These are phyloP conservation scores for Daphne laureola DNA, from an alignment of 441 rosid genomes.

Conservation along the genomic window DNA sequence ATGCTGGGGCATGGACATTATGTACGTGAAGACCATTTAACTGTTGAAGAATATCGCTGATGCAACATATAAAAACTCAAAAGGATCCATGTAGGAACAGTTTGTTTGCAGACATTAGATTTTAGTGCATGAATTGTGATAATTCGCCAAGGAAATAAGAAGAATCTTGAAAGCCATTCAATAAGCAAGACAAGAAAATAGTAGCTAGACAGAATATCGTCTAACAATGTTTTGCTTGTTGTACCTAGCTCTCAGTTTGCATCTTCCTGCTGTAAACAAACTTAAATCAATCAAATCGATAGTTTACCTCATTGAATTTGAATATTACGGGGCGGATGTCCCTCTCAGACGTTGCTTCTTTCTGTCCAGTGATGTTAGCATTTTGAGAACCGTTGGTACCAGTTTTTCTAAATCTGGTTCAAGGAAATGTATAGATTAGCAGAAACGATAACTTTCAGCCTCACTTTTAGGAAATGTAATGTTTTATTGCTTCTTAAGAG, in stretches of 20 bases:
- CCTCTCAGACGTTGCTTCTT: slow-evolving; percentile 43
- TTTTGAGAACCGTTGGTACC: slow-evolving; percentile 37
- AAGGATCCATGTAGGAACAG: not conserved
- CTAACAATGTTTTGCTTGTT: slow-evolving; percentile 1
- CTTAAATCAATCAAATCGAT: slow-evolving; percentile 1
- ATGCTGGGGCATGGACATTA: no score
- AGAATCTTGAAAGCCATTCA: not conserved
- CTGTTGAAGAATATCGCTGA: no score
- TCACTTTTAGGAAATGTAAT: slow-evolving; percentile 1
- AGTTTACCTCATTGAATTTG: slow-evolving; percentile 81
- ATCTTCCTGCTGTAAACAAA: not conserved
- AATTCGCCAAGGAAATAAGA: not conserved
- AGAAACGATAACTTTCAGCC: slow-evolving; percentile 1
- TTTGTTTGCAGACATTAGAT: not conserved
- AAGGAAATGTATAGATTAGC: slow-evolving; percentile 12
- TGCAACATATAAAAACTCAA: no score
- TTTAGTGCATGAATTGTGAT: not conserved
- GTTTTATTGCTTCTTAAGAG: not conserved
- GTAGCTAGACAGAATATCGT: not conserved
- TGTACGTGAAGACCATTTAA: no score
- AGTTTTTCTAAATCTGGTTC: slow-evolving; percentile 65
- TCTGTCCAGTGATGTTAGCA: slow-evolving; percentile 31
- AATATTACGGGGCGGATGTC: slow-evolving; percentile 74
- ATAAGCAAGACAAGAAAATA: slow-evolving; percentile 5
- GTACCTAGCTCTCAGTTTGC: not conserved